Conservation (phyloP, 2,329 filamentous ascomycete genomes). For the Colletotrichum tanaceti region DNA sequence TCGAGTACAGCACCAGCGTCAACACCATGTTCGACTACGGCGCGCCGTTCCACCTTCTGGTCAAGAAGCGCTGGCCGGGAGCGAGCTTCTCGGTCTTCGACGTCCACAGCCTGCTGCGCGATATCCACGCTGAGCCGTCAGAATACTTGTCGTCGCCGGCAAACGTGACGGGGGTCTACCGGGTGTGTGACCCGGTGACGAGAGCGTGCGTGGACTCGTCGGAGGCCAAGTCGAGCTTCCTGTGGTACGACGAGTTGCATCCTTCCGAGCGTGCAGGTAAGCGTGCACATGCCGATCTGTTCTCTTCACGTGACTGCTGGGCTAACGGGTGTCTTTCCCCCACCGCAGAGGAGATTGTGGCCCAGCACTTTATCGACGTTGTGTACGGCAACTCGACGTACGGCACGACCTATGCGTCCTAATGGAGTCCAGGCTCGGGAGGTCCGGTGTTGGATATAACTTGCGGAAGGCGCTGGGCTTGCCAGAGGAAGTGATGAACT, state of each 20-base stretch:
- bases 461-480: neutral
- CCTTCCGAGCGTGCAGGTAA: conserved; percentile 73
- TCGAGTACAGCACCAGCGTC: conserved; percentile 60
- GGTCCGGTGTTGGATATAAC: neutral
- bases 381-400: conserved; percentile 56
- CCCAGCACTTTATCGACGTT: conserved; percentile 55
- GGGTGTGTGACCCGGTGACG: conserved; percentile 59
- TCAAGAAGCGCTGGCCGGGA: conserved; percentile 63
- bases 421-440: neutral
- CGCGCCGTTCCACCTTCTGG: conserved; percentile 57
- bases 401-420: conserved; percentile 47
- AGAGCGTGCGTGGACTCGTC: conserved; percentile 53
- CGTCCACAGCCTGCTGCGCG: conserved; percentile 71
- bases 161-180: conserved; percentile 69
- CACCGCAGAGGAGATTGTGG: conserved; percentile 52
- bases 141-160: conserved; percentile 72
- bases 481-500: neutral
- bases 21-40: conserved; percentile 64
- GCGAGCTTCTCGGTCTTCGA: conserved; percentile 75
- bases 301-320: conserved; percentile 8
- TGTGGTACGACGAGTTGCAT: conserved; percentile 81
- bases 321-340: conserved; percentile 23
- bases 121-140: conserved; percentile 71
- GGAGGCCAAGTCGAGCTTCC: conserved; percentile 66
- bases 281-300: conserved; percentile 44